These are phyloP conservation scores for Pisolithus microcarpus DNA, from an alignment of 768 basidiomycete species.

Conservation along the genomic window DNA sequence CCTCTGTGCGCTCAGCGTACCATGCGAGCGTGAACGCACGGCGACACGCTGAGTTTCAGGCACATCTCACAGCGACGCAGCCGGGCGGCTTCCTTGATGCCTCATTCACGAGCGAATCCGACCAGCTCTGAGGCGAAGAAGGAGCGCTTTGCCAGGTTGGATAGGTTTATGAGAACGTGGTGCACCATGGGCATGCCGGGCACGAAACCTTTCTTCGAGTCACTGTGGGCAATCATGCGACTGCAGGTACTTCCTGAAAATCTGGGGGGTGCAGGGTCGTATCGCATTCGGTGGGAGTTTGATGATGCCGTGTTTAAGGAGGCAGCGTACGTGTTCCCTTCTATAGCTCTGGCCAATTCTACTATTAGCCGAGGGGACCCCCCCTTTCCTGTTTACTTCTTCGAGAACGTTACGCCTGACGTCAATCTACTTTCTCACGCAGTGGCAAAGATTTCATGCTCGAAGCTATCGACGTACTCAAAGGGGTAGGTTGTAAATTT, in stretches of 20 bases:
- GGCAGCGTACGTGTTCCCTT: slow-evolving; percentile 63
- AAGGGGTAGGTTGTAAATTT: slow-evolving; percentile 57
- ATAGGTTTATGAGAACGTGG: slow-evolving; percentile 73
- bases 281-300: slow-evolving; percentile 79
- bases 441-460: slow-evolving; percentile 94
- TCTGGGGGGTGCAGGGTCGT: slow-evolving; percentile 71
- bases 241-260: slow-evolving; percentile 74
- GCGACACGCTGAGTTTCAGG: slow-evolving; percentile 77
- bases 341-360: background rate
- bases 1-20: slow-evolving; percentile 77
- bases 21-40: slow-evolving; percentile 75
- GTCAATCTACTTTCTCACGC: slow-evolving; percentile 14
- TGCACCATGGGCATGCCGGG: slow-evolving; percentile 85
- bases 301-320: slow-evolving; percentile 95
- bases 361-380: background rate
- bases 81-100: slow-evolving; percentile 76
- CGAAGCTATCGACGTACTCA: slow-evolving; percentile 82
- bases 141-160: slow-evolving; percentile 70
- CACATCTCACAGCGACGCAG: slow-evolving; percentile 69
- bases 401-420: background rate
- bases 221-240: slow-evolving; percentile 70
- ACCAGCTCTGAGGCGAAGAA: slow-evolving; percentile 56
- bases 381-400: background rate
- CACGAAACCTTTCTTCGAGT: slow-evolving; percentile 70
- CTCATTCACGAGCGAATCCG: slow-evolving; percentile 65